Evolutionary conservation across 2,329 filamentous ascomycete species (phyloP), one percentile per base, ranked within the genome.

Genomic region (Sporothrix sp.): DNA sequence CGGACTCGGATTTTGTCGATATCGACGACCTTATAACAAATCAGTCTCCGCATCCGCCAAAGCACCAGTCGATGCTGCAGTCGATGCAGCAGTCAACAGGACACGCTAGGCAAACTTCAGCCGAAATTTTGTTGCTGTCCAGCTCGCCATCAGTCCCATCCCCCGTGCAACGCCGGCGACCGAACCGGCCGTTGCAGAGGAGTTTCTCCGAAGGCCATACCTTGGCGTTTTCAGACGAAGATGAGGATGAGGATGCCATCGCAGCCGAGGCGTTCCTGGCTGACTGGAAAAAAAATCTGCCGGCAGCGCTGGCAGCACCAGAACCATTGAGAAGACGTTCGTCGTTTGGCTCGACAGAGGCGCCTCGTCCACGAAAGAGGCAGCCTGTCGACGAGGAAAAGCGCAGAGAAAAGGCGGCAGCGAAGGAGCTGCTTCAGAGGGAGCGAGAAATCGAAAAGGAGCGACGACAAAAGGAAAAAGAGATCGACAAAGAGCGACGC

Each of bases 401-500:
- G 7, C n/a, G 55, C 46, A 52, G 55, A 47, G 45, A n/a, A 38
- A 28, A 39, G 36, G 51, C 18, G 55, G 50, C 4, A 21, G 56
- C 27, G 67, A 60, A n/a, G n/a, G n/a, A n/a, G n/a, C n/a, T n/a
- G n/a, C n/a, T n/a, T n/a, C 55, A 51, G 4, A 23, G 23, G 14
- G 43, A 54, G 10, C 44, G 58, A 7, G 8, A 8, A 20, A 55
- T 8, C 47, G 28, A 53, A 1, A 76, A 81, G 43, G 78, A 73
- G 54, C 4, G 67, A 65, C 25, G 25, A 10, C 25, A 28, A 21
- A 67, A 68, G 3, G 77, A 82, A 52, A 81, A 74, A 44, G 73
- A 81, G 50, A 66, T 71, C 0, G 74, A 81, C 38, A 79, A 73
- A 53, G 75, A 77, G 52, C 68, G 68, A 20, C 78, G 79, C 56